Conservation (phyloP, 2,329 filamentous ascomycete species). For the Pestalotiopsis sp. region DNA sequence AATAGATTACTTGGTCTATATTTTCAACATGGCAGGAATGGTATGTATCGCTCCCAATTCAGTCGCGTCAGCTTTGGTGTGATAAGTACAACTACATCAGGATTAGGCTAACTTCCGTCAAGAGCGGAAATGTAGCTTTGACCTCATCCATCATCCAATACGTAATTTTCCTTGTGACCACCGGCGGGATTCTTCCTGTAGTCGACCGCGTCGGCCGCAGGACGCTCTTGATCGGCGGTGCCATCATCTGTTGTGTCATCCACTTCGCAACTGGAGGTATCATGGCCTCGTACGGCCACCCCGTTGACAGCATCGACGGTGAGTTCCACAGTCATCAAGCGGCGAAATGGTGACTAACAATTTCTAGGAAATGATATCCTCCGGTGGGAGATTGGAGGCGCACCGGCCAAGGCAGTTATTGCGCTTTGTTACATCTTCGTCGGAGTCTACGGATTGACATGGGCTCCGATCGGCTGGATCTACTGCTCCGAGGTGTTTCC, state of each 20-base stretch:
- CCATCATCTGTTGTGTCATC: slow-evolving; percentile 45
- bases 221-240: slow-evolving; percentile 47
- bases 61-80: not conserved
- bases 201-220: slow-evolving; percentile 54
- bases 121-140: slow-evolving; percentile 34
- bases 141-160: slow-evolving; percentile 58
- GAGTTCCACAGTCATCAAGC: not conserved
- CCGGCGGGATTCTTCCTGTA: slow-evolving; percentile 49
- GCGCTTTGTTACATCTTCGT: slow-evolving; percentile 52
- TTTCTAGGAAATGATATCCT: slow-evolving; percentile 41
- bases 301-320: slow-evolving; percentile 45
- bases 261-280: slow-evolving; percentile 52
- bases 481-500: slow-evolving; percentile 29
- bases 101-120: not conserved
- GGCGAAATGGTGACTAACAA: not conserved
- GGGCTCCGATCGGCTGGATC: slow-evolving; percentile 20
- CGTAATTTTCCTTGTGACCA: slow-evolving; percentile 57
- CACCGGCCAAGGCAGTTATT: slow-evolving; percentile 52
- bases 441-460: slow-evolving; percentile 36
- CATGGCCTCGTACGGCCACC: slow-evolving; percentile 51
- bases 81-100: not conserved
- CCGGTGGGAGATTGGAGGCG: slow-evolving; percentile 46
- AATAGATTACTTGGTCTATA: slow-evolving; percentile 62
- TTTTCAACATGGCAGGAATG: slow-evolving; percentile 64
- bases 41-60: not conserved